These are phyloP conservation scores for Chlamydomonas asymmetrica DNA, from an alignment of 139 green algal genomes.

Conservation along the genomic window DNA sequence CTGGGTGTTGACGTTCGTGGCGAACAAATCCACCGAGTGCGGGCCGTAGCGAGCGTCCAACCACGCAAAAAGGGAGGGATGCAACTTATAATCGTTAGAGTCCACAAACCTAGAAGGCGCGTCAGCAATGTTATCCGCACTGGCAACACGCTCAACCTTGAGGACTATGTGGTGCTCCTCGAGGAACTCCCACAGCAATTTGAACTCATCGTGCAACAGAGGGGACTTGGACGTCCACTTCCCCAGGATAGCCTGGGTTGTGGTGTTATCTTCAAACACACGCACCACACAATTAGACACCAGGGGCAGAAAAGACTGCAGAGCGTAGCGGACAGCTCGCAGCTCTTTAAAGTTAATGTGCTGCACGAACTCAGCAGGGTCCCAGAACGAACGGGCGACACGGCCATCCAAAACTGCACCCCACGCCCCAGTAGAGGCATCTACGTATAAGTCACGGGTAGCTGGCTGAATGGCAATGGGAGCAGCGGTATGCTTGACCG, in stretches of 20 bases:
- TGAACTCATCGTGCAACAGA: not conserved
- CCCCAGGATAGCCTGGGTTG: constrained; percentile 1
- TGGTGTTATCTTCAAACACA: constrained; percentile 7
- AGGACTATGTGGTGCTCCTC: not conserved
- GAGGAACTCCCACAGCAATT: constrained; percentile 1
- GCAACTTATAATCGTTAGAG: constrained; percentile 4
- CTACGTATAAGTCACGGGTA: not conserved
- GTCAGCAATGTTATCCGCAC: not conserved
- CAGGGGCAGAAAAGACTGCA: constrained; percentile 4
- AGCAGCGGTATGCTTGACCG: not conserved
- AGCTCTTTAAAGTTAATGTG: constrained; percentile 16
- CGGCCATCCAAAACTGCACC: constrained; percentile 2
- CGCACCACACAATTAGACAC: not conserved
- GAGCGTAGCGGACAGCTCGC: not conserved
- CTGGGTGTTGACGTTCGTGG: not conserved
- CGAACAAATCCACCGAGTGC: constrained; percentile 6
- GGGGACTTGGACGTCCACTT: not conserved
- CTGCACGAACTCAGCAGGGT: not conserved
- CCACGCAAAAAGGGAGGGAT: not conserved
- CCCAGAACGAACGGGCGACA: constrained; percentile 1
- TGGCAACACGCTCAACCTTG: constrained; percentile 7
- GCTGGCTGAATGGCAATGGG: not conserved
- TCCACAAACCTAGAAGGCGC: not conserved
- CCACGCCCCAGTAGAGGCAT: not conserved
- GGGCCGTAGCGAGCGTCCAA: not conserved